A percentile compares a stretch with the other conserved stretches of the same genome.
Evolutionary conservation across 2,329 filamentous ascomycete species (phyloP).

Genomic region (Colletotrichum tropicale): DNA sequence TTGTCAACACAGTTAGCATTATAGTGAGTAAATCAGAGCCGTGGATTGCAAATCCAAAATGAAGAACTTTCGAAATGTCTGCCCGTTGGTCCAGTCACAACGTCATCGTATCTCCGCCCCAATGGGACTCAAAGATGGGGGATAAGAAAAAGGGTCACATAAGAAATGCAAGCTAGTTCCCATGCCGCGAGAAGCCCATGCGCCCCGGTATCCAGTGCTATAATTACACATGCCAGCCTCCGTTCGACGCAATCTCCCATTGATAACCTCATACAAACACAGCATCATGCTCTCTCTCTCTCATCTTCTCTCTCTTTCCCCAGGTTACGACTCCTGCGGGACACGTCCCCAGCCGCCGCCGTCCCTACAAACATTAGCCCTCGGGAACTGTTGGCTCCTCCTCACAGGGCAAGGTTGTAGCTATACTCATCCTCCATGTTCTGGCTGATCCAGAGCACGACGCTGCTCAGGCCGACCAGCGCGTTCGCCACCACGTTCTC

Average conservation of each 20-base stretch:
- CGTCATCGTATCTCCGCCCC: not conserved
- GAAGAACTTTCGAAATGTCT: not conserved
- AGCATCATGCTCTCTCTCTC: not conserved
- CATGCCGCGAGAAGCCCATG: not conserved
- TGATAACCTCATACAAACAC: not conserved
- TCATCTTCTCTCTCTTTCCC: not conserved
- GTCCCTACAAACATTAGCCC: not conserved
- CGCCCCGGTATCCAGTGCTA: conserved; percentile 1
- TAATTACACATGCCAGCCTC: not conserved
- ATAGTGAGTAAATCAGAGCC: too few relatives aligned
- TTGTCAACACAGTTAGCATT: too few relatives aligned
- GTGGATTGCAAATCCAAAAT: too few relatives aligned
- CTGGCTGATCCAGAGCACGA: conserved; percentile 72
- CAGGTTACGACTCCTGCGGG: not conserved
- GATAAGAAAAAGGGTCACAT: not conserved
- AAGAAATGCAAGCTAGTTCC: conserved; percentile 7
- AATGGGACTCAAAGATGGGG: not conserved
- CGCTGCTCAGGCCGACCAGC: conserved; percentile 65
- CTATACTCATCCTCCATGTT: conserved; percentile 77
- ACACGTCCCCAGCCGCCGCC: not conserved
- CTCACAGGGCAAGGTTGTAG: conserved; percentile 67
- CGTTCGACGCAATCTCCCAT: not conserved
- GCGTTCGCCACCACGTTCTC: conserved; percentile 71
- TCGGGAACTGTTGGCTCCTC: conserved; percentile 53
- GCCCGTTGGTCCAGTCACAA: not conserved